Evolutionary conservation across 164 flowering plant genomes (phyloP), one percentile per base, ranked within the genome.

Genomic region (Annona squamosa): DNA sequence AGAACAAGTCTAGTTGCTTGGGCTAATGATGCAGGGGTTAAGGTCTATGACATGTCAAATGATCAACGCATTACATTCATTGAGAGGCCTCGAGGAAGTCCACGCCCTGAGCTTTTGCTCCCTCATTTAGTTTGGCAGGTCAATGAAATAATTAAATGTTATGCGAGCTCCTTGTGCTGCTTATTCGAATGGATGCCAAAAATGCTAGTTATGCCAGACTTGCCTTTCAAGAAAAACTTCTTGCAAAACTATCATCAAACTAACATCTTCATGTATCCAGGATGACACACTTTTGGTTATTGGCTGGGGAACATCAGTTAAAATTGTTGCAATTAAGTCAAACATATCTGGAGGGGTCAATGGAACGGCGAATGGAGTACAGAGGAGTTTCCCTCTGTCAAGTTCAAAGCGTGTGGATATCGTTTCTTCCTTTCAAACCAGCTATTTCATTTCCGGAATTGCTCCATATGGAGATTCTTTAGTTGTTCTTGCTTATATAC

Each of bases 111-210:
- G 81, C 81, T 91, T 75, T 84, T 91, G 83, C 88, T 86, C 16
- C 99, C 99, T 74, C 97, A 93, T 73, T 80, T 96, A 80, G 94
- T 96, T 77, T 96, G 99, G 99, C 99, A 96, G 98, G 99, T 96
- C 19, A 73, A 91, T 77, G 3, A 67, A 72, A 44, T 19, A 67
- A 61, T 61, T 48, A 12, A 4, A 64, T 57, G 26, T 70, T 26
- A 26, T 26, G 37, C 37, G 37, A 26, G 37, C 37, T 26, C 37
- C 37, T 26, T 26, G 37, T 26, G n/a, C 44, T 64, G 18, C 43
- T 46, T 67, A 45, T 47, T 69, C 16, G 48, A 43, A 43, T 72
- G 18, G 71, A 70, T 63, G 17, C 71, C 46, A 4, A 43, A 18
- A 13, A 13, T 67, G 17, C 37, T 26, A 26, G 37, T 26, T 26